Conservation (phyloP, 2,329 filamentous ascomycete species). For the Cercospora canescens region DNA sequence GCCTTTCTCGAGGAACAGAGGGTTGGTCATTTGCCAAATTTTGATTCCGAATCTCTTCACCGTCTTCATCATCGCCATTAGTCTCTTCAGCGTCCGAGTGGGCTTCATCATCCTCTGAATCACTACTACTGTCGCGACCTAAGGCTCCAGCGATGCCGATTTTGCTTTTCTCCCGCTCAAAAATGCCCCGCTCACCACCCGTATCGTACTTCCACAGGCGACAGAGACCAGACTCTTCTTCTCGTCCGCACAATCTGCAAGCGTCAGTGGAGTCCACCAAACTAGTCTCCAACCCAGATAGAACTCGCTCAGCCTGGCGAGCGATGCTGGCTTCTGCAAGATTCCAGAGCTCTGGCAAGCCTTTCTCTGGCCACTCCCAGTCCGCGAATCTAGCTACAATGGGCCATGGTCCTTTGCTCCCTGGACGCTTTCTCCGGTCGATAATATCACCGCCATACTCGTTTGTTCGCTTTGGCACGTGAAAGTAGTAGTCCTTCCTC, state of each 20-base stretch:
- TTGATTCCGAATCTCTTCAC: background rate
- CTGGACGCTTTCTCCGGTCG: background rate
- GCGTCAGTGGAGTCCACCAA: background rate
- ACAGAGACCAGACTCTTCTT: background rate
- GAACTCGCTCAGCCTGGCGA: background rate
- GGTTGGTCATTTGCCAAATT: background rate
- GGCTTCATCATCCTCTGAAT: background rate
- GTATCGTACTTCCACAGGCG: background rate
- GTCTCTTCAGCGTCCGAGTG: background rate
- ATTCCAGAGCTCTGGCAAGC: background rate
- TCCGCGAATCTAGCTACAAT: background rate
- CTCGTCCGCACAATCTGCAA: background rate
- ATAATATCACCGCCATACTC: background rate
- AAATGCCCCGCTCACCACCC: background rate
- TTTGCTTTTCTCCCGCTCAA: constrained; percentile 4
- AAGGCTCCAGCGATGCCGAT: background rate
- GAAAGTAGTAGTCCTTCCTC: background rate
- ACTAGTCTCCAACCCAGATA: background rate
- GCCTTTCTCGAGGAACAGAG: background rate
- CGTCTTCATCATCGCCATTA: background rate
- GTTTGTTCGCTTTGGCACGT: background rate
- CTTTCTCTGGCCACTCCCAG: background rate
- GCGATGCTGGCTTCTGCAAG: background rate
- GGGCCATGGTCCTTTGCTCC: background rate
- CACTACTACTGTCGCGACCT: background rate